Conservation (phyloP, 2,329 filamentous ascomycete genomes). For the Phyllosticta citriasiana region DNA sequence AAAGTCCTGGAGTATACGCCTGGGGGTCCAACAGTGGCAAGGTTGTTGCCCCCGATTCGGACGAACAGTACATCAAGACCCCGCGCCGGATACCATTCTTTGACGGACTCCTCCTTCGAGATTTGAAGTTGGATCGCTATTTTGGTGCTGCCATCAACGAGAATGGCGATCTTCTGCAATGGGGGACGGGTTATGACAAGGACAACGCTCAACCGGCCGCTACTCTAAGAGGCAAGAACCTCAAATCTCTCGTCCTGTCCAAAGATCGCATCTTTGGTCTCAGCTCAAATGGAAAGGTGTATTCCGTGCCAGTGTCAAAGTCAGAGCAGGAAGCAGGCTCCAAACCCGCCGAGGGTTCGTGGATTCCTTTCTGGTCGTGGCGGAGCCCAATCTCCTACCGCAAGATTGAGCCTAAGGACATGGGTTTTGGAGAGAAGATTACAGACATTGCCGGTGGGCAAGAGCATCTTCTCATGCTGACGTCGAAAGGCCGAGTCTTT, state of each 20-base stretch:
- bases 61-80: constrained; percentile 67
- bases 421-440: constrained; percentile 63
- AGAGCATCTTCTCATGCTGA: constrained; percentile 80
- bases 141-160: constrained; percentile 84
- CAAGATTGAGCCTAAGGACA: constrained; percentile 52
- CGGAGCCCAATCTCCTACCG: constrained; percentile 59
- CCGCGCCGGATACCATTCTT: constrained; percentile 74
- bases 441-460: constrained; percentile 65
- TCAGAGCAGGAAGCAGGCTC: constrained; percentile 56
- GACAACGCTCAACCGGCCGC: constrained; percentile 52
- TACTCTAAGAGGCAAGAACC: constrained; percentile 73
- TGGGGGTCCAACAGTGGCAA: constrained; percentile 84
- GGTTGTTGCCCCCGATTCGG: constrained; percentile 76
- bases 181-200: constrained; percentile 69
- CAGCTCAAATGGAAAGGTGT: constrained; percentile 64
- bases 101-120: constrained; percentile 71
- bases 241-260: constrained; percentile 67
- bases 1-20: constrained; percentile 78
- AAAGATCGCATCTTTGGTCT: constrained; percentile 75
- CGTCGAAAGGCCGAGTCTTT: constrained; percentile 75
- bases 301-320: constrained; percentile 70
- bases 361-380: constrained; percentile 64
- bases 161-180: constrained; percentile 81
- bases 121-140: constrained; percentile 72
- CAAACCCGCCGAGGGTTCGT: constrained; percentile 56